Evolutionary conservation across 495 filamentous ascomycete species (phyloP), one percentile per base, ranked within the genome.

Genomic region (Lophiotrema nucula): DNA sequence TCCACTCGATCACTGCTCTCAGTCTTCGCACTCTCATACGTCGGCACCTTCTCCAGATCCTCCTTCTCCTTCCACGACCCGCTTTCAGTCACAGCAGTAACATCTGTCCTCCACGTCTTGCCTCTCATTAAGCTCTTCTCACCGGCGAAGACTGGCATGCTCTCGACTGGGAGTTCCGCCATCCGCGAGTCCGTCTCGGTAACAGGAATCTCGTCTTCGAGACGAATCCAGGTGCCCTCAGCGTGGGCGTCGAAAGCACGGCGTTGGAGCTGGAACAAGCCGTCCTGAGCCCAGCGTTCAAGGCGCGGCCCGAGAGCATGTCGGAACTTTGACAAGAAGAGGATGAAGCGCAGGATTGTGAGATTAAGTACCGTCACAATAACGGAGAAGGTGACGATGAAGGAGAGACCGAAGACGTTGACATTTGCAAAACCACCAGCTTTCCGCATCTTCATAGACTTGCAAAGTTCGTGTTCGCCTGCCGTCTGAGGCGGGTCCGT

Each of bases 211-310:
- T 52, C 47, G 37, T 51, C 23, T 4, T 54, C 37, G 4, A 54
- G 50, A 37, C 44, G n/a, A 10, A 18, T 54, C 50, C 50, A 54
- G 21, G 4, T 13, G 13, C 23, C 38, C 27, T 54, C 24, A 23
- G 19, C 22, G 10, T 54, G 23, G 4, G 50, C 50, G n/a, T 54
- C 37, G 22, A 35, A 27, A 6, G 50, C 50, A 5, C 50, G 35
- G 22, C 50, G 50, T 19, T 54, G 37, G 4, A 54, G 39, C n/a
- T 54, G 50, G 50, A 54, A 54, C 15, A 54, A 16, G 11, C 50
- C 50, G 18, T 54, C 50, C 10, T 54, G 35, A 4, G 44, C 19
- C 50, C 50, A 54, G 3, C 50, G 35, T 13, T 54, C 50, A 12
- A 54, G 1, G 10, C 37, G 35, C 15, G 50, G 50, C 3, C 26